Evolutionary conservation across 768 basidiomycete species (phyloP), one percentile per base, ranked within the genome.

Genomic region (Pisolithus albus): DNA sequence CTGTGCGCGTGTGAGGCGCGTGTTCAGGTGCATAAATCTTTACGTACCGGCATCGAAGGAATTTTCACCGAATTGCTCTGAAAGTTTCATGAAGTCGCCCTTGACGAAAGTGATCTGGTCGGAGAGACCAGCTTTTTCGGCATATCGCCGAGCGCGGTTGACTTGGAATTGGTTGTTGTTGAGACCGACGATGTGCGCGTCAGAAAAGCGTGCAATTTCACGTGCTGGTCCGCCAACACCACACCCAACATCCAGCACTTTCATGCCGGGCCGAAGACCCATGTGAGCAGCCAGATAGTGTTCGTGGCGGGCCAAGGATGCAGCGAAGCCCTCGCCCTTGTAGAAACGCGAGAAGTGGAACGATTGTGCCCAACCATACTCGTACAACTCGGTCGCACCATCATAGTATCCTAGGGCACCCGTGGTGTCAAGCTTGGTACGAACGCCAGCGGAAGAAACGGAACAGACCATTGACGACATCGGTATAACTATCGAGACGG

Each of bases 301-400:
- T 72, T 99, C 95, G 62, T 98, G 95, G 39, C 96, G 86, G 24
- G 95, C 93, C 15, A 67, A 71, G 6, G 84, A 82, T 18, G 83
- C 81, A 21, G 75, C 66, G 67, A 87, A 87, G 1, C 77, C 79
- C 66, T 92, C 87, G 56, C 94, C 95, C 70, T 86, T 87, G 81
- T 88, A 92, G 77, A 95, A 98, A 32, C 95, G 91, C 51, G 89
- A 95, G 69, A 96, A 96, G 71, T 97, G 94, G 82, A 96, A 96
- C 5, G 86, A 92, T 50, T 83, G 76, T 1, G 80, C 80, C 93
- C 92, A 92, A 48, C 89, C 93, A 61, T 88, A 96, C 67, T 97
- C 94, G 72, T 97, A 96, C 52, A 97, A 75, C 64, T 91, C 83
- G 4, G 95, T 98, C 7, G 91, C 92, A 59, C 92, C 95, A 66